Base-by-base conservation (phyloP, 495 filamentous ascomycete species). In the Penicillium psychrofluorescens region DNA sequence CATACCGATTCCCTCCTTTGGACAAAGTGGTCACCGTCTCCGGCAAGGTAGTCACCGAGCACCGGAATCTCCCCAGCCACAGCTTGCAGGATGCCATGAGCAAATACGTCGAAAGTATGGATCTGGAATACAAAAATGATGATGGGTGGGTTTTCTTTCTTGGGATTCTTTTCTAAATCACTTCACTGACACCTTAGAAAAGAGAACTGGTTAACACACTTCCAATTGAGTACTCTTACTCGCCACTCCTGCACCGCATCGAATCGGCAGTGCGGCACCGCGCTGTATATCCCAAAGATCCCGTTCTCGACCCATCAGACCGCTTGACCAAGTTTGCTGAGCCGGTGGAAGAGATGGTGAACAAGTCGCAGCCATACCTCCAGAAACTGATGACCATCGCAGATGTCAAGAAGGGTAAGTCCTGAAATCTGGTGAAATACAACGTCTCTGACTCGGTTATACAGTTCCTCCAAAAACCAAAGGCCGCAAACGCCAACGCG, bases 51-150 rank as follows among this genome's bases (percentile, higher is more conserved):
- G 72, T 95, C 15, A 84, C 74, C 7, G 80, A 95, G 43, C 92
- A 99, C 64, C 83, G 90, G 11, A 84, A 94, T 50, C 75, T 99
- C 4, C 94, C 94, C 2, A 81, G 63, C n/a, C 72, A 83, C 11
- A 76, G 84, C 6, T 67, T 97, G 44, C 72, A 78, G 33, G 61
- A 81, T 30, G 83, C 88, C 1, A 95, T 97, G 91, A 83, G 80
- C 54, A 80, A 86, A 46, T 96, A 90, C 55, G 89, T 99, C 2
- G 88, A 96, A 54, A 80, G 76, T 34, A 97, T 99, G 94, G 90
- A 99, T 55, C 67, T 99, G 0, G 77, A 75, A 41, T 74, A 65
- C 15, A 68, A 64, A 31, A 78, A 86, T 54, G 86, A 91, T 16
- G 80, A 90, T 48, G 88, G 84, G 83, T 86, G 63, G 58, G 71